These are phyloP conservation scores for Buddleja alternifolia DNA, from an alignment of 257 asterid genomes.

Conservation along the genomic window DNA sequence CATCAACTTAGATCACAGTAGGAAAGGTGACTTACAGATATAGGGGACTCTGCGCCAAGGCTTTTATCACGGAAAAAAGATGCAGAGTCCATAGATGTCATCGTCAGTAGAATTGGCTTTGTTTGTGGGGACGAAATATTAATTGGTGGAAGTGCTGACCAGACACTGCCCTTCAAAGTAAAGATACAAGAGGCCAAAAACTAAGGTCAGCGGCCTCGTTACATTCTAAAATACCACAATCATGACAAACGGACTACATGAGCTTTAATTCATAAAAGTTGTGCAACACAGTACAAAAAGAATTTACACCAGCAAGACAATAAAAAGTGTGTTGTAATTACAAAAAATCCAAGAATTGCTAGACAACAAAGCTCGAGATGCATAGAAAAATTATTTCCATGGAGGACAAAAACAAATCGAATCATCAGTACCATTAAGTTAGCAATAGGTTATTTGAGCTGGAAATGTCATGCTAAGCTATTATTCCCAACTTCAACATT, in stretches of 20 bases:
- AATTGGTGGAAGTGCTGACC: slow-evolving; percentile 95
- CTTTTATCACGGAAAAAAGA: slow-evolving; percentile 95
- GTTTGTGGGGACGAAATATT: slow-evolving; percentile 47
- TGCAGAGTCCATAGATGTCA: slow-evolving; percentile 95
- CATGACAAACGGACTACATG: slow-evolving; percentile 15
- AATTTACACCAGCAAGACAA: neutral
- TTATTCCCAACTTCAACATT: neutral
- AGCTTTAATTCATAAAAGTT: slow-evolving; percentile 19
- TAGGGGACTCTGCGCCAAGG: slow-evolving; percentile 94
- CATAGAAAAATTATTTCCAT: neutral
- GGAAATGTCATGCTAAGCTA: neutral
- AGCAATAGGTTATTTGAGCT: slow-evolving; percentile 8
- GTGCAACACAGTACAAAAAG: slow-evolving; percentile 3
- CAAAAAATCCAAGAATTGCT: neutral
- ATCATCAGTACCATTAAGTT: neutral
- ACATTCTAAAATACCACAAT: slow-evolving; percentile 29
- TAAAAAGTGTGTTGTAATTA: neutral
- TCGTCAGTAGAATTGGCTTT: slow-evolving; percentile 66
- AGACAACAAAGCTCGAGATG: neutral
- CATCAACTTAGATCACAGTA: neutral
- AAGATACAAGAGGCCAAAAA: slow-evolving; percentile 45
- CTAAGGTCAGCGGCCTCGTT: slow-evolving; percentile 31
- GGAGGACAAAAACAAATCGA: neutral
- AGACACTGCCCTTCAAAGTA: slow-evolving; percentile 96
- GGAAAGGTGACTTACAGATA: slow-evolving; percentile 70